These are phyloP conservation scores for Diatrype stigma DNA, from an alignment of 2,329 filamentous ascomycete species.

Conservation along the genomic window DNA sequence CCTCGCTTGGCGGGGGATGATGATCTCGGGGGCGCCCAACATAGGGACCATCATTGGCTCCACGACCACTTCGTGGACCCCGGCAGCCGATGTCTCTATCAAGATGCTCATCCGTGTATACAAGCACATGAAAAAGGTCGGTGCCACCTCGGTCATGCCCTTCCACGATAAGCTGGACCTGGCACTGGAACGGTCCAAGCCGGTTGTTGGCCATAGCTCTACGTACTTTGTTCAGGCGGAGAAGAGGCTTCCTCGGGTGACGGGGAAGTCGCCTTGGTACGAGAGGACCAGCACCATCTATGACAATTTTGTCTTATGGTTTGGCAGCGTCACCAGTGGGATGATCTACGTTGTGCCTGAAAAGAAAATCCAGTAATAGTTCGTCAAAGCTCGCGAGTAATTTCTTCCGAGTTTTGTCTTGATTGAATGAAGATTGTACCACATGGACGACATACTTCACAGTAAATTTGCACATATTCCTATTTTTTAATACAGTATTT, in stretches of 20 bases:
- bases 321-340: constrained; percentile 19
- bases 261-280: constrained; percentile 18
- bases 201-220: background rate
- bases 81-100: background rate
- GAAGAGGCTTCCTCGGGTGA: constrained; percentile 16
- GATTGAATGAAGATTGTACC: no score
- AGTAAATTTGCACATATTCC: no score
- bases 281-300: constrained; percentile 16
- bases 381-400: background rate
- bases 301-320: constrained; percentile 18
- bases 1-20: constrained; percentile 49
- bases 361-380: constrained; percentile 12
- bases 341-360: constrained; percentile 14
- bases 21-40: background rate
- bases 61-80: background rate
- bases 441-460: background rate
- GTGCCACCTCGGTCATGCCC: background rate
- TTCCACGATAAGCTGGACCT: background rate
- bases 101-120: background rate
- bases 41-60: background rate
- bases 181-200: background rate
- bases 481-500: no score
- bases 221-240: constrained; percentile 14
- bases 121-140: background rate
- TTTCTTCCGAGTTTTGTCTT: no score